Conservation (phyloP, 2,329 filamentous ascomycete genomes). For the Sarocladium oryzae region DNA sequence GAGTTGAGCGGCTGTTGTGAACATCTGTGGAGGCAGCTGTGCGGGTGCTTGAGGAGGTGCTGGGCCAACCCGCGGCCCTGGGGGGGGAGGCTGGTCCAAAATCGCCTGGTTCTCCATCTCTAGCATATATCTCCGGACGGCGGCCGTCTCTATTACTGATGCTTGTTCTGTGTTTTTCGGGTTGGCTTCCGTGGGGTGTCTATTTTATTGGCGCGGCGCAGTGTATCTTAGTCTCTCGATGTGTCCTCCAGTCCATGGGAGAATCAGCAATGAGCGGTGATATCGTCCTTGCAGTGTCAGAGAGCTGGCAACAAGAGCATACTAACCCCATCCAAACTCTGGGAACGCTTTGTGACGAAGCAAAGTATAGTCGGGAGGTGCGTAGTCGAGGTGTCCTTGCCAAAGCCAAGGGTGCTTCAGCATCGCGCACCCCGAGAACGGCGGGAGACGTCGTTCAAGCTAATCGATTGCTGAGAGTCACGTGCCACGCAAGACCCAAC, state of each 20-base stretch:
- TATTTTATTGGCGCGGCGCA: neutral
- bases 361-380: neutral
- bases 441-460: neutral
- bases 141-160: neutral
- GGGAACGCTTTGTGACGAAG: neutral
- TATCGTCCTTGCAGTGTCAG: neutral
- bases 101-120: constrained; percentile 49
- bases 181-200: neutral
- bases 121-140: constrained; percentile 6
- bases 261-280: neutral
- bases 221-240: neutral
- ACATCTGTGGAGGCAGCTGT: constrained; percentile 89
- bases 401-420: neutral
- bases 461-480: constrained; percentile 1
- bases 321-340: too few species aligned
- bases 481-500: neutral
- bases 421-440: neutral
- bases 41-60: constrained; percentile 44
- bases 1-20: constrained; percentile 92
- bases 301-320: neutral
- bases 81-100: constrained; percentile 26
- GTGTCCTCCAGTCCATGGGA: neutral
- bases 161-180: constrained; percentile 4
- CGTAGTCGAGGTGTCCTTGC: neutral
- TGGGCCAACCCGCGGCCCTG: constrained; percentile 12